These are phyloP conservation scores for Apophysomyces elegans DNA, from an alignment of 371 early-diverging fungal species.

Conservation along the genomic window DNA sequence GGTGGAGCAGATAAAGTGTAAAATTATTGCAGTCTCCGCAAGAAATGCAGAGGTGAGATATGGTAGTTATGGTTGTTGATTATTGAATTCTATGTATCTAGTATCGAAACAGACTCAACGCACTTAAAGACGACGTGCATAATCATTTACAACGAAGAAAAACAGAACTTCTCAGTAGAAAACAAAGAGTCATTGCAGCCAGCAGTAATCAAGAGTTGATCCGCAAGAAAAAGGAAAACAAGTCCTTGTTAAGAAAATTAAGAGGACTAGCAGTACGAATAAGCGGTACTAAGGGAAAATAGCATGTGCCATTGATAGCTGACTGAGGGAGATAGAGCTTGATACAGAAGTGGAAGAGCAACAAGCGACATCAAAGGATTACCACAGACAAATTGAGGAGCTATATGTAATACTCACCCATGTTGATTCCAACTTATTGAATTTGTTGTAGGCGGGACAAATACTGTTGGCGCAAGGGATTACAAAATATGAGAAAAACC, in stretches of 20 bases:
- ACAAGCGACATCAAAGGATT: conserved; percentile 42
- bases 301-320: not conserved
- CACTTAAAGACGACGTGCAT: conserved; percentile 73
- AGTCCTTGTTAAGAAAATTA: conserved; percentile 48
- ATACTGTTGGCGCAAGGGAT: conserved; percentile 22
- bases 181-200: conserved; percentile 48
- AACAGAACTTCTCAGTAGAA: conserved; percentile 58
- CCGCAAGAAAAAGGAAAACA: conserved; percentile 61
- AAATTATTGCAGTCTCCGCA: conserved; percentile 45
- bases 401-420: conserved; percentile 43
- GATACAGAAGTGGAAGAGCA: conserved; percentile 44
- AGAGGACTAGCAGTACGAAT: conserved; percentile 33
- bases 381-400: conserved; percentile 53
- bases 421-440: too few species aligned
- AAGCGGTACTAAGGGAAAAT: conserved; percentile 18
- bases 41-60: conserved; percentile 44
- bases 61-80: not conserved
- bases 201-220: conserved; percentile 37
- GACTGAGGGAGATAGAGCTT: conserved; percentile 25
- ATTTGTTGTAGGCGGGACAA: conserved; percentile 29
- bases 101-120: conserved; percentile 70
- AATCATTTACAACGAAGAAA: conserved; percentile 65
- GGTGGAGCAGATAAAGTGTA: conserved; percentile 60
- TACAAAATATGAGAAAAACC: conserved; percentile 61
- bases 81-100: conserved; percentile 16